These are phyloP conservation scores for Colletotrichum sp. DNA, from an alignment of 2,329 filamentous ascomycete species.

Conservation along the genomic window DNA sequence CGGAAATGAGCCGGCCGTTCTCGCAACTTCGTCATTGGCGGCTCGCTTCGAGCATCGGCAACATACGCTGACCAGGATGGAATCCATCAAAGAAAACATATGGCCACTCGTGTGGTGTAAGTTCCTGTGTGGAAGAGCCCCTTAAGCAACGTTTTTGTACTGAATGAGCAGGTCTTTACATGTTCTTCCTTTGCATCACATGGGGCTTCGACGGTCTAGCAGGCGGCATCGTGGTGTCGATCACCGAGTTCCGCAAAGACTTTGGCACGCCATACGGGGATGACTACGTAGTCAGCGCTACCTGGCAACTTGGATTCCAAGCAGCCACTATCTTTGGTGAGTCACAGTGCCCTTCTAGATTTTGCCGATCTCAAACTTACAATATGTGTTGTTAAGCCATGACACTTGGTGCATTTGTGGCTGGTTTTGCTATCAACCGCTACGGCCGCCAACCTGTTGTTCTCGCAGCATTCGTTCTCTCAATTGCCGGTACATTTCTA, in stretches of 20 bases:
- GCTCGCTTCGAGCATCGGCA: slow-evolving; percentile 8
- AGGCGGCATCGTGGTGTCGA: slow-evolving; percentile 38
- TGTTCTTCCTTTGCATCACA: slow-evolving; percentile 23
- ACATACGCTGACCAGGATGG: background rate
- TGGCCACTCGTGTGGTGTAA: background rate
- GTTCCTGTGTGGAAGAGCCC: background rate
- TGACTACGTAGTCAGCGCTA: slow-evolving; percentile 38
- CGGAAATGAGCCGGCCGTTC: background rate
- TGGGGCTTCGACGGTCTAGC: slow-evolving; percentile 38
- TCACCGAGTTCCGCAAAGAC: slow-evolving; percentile 44
- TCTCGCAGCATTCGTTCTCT: background rate
- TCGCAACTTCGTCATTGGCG: background rate
- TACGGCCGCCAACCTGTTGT: background rate
- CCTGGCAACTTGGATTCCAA: slow-evolving; percentile 44
- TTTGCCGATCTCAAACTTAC: background rate
- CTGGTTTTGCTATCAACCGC: background rate
- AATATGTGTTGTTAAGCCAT: background rate
- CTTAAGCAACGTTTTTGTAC: background rate
- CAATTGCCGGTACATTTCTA: background rate
- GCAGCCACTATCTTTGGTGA: slow-evolving; percentile 39
- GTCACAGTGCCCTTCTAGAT: background rate
- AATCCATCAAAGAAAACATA: slow-evolving; percentile 8
- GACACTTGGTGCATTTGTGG: background rate
- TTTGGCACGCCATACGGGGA: slow-evolving; percentile 40
- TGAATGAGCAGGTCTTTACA: slow-evolving; percentile 10